Evolutionary conservation across 1,284 basidiomycete species (phyloP), one percentile per base, ranked within the genome.

Genomic region (Rhodotorula mucilaginosa): DNA sequence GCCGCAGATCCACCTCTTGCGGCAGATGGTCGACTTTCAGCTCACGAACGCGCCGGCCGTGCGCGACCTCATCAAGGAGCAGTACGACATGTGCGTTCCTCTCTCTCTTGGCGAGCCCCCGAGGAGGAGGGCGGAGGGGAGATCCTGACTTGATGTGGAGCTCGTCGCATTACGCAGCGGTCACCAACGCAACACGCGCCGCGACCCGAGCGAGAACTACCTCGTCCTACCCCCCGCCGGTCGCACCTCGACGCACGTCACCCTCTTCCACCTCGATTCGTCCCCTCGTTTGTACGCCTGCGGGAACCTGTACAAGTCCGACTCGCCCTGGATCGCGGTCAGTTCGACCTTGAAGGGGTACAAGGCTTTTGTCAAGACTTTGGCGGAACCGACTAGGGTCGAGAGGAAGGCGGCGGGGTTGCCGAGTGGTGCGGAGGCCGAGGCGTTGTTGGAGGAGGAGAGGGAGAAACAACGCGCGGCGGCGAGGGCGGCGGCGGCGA

Each of bases 161-260:
- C 34, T 4, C 34, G 34, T 34, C 34, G 39, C 39, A 10, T 44
- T 3, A 51, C 3, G 44, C 64, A 74, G 73, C 58, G 74, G 74
- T 39, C 68, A 75, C 56, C 74, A 75, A 59, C 71, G 74, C 51
- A 68, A 71, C 59, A 61, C 70, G 5, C 68, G 70, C 29, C 74
- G 74, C 26, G 63, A 63, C 48, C 69, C 68, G 8, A 21, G 21
- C 29, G n/a, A 57, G n/a, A 75, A 75, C 65, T 61, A 52, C 31
- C 71, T 75, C 62, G 67, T 71, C 48, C 60, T 75, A 56, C 64
- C 69, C 46, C 59, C 68, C 21, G 47, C 67, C 58, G 74, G 74
- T 2, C 58, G 63, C n/a, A 65, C 67, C 26, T 48, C 65, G 46
- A 39, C 70, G 26, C 61, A 57, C n/a, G 49, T 68, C 13, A 68